phyloP scores from a whole-genome alignment of 257 asterid genomes.

The Nicotiana undulata region DNA sequence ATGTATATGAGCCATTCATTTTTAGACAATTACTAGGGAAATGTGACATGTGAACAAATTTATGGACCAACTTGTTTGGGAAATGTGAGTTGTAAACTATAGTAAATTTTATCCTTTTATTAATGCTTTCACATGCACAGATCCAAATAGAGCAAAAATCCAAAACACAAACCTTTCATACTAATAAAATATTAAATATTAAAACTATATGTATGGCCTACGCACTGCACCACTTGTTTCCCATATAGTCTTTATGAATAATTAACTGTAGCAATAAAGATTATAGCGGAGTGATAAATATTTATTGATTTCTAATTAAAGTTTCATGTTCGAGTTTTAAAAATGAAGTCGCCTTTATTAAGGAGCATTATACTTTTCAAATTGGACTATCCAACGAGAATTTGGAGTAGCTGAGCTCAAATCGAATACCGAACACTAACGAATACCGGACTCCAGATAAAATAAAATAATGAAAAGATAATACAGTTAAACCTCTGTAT shows the following conservation, averaged over 20 bases:
- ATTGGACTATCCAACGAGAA: too few species aligned
- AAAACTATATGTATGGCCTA: not conserved
- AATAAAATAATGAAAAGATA: too few species aligned
- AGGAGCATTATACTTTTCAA: too few species aligned
- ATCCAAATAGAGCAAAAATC: not conserved
- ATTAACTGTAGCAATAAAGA: too few species aligned
- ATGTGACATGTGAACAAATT: not conserved
- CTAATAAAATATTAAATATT: not conserved
- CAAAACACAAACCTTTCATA: not conserved
- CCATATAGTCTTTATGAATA: not conserved
- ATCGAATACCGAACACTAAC: too few species aligned
- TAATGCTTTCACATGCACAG: not conserved
- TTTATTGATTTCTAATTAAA: too few species aligned
- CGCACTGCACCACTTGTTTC: not conserved
- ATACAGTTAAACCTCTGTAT: too few species aligned
- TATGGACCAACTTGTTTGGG: not conserved
- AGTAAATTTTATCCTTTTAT: not conserved
- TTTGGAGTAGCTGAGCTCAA: too few species aligned
- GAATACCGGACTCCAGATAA: too few species aligned
- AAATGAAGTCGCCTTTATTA: too few species aligned
- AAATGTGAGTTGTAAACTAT: not conserved
- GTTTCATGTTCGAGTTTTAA: too few species aligned
- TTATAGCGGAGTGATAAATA: too few species aligned
- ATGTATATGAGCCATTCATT: not conserved
- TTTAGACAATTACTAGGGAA: not conserved